Evolutionary conservation across 805 yeast species (phyloP).

Genomic region (Dipodascopsis uninucleata): DNA sequence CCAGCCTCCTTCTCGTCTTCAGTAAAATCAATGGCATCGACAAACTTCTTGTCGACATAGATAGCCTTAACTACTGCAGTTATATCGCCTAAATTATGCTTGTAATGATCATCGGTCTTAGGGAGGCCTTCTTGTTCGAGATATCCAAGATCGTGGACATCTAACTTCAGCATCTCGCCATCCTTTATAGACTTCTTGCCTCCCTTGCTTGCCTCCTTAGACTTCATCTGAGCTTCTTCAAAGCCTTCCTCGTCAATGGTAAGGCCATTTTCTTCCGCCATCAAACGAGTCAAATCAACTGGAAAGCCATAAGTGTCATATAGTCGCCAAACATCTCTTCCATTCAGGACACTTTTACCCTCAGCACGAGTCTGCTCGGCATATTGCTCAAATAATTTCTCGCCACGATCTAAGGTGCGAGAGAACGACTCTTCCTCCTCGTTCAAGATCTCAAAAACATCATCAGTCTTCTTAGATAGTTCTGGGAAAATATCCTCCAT

Average conservation of each 20-base stretch:
- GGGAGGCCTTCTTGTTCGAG: constrained; percentile 58
- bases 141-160: constrained; percentile 82
- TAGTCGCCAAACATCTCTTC: constrained; percentile 96
- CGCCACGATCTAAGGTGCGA: constrained; percentile 96
- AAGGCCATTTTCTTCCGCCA: constrained; percentile 98
- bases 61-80: constrained; percentile 68
- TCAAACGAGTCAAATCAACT: constrained; percentile 91
- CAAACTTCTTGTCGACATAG: constrained; percentile 57
- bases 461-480: constrained; percentile 62
- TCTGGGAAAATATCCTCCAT: constrained; percentile 90
- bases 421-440: constrained; percentile 96
- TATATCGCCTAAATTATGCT: constrained; percentile 67
- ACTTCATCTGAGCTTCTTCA: constrained; percentile 82
- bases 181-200: constrained; percentile 58
- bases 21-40: constrained; percentile 42
- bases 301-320: constrained; percentile 99
- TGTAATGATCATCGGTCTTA: constrained; percentile 77
- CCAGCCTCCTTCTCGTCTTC: constrained; percentile 61
- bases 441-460: constrained; percentile 82
- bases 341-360: constrained; percentile 72
- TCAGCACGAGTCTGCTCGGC: constrained; percentile 77
- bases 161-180: constrained; percentile 66
- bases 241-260: constrained; percentile 89
- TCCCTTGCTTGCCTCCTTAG: constrained; percentile 94
- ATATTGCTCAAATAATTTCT: constrained; percentile 89